These are phyloP conservation scores for Wickerhamomyces bisporus DNA, from an alignment of 805 yeast genomes.

Conservation along the genomic window DNA sequence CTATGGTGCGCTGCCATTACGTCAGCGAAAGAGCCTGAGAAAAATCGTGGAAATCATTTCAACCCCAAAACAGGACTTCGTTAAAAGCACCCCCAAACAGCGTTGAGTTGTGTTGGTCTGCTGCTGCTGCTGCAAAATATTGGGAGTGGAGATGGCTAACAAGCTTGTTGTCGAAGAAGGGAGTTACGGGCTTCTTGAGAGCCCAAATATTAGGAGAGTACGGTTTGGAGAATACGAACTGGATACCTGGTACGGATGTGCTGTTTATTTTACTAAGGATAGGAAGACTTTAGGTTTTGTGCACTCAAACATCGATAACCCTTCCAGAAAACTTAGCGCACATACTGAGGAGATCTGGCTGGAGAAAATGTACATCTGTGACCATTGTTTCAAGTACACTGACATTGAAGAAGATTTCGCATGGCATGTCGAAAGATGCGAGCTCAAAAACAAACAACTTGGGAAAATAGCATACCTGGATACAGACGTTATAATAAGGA, in stretches of 20 bases:
- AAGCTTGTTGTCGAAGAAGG: conserved; percentile 31
- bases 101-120: too few relatives aligned
- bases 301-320: conserved; percentile 17
- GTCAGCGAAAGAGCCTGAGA: too few relatives aligned
- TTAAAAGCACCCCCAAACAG: too few relatives aligned
- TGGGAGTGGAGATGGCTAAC: too few relatives aligned
- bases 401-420: conserved; percentile 38
- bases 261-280: conserved; percentile 61
- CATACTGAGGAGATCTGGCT: conserved; percentile 42
- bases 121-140: too few relatives aligned
- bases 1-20: too few relatives aligned
- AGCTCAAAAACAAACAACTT: conserved; percentile 37
- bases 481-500: conserved; percentile 48
- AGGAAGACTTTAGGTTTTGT: conserved; percentile 42
- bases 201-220: conserved; percentile 60
- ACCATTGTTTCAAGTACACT: conserved; percentile 79
- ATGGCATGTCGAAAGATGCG: conserved; percentile 46
- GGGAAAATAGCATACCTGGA: conserved; percentile 72
- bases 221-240: conserved; percentile 64
- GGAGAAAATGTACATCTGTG: conserved; percentile 66
- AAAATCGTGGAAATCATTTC: too few relatives aligned
- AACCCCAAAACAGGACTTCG: too few relatives aligned
- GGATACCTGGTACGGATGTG: conserved; percentile 84
- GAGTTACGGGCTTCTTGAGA: conserved; percentile 56
- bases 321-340: conserved; percentile 6